phyloP scores from a whole-genome alignment of 768 basidiomycete species.

The Gymnopilus dilepis region DNA sequence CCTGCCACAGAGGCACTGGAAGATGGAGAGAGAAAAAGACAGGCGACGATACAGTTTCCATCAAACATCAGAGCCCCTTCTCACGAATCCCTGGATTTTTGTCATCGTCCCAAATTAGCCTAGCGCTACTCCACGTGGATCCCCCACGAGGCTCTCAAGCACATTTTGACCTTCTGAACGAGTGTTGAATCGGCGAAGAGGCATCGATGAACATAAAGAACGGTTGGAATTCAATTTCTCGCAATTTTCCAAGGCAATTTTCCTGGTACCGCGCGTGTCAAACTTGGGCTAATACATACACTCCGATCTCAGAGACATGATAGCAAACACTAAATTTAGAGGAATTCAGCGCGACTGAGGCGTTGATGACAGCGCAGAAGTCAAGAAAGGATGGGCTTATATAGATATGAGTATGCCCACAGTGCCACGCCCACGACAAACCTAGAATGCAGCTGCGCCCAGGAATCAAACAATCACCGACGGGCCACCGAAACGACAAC shows the following conservation, averaged over 20 bases:
- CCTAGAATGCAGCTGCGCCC: not conserved
- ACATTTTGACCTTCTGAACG: conserved; percentile 1
- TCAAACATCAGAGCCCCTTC: conserved; percentile 12
- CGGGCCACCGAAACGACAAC: not conserved
- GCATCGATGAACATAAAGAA: not conserved
- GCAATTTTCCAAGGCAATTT: not conserved
- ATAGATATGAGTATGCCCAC: not conserved
- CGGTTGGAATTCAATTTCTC: not conserved
- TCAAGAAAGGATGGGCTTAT: not conserved
- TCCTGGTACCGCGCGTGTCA: not conserved
- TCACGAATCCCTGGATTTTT: conserved; percentile 14
- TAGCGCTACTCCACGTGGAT: conserved; percentile 11
- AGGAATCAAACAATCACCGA: not conserved
- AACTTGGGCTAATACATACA: too few species aligned
- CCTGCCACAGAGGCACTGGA: conserved; percentile 2
- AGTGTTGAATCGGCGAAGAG: not conserved
- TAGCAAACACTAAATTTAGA: not conserved
- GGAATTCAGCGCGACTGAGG: not conserved
- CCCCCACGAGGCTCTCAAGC: conserved; percentile 12
- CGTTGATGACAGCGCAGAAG: conserved; percentile 10
- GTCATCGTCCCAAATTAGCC: conserved; percentile 13
- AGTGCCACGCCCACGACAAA: not conserved
- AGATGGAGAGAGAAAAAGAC: conserved; percentile 14
- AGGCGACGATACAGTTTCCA: conserved; percentile 9
- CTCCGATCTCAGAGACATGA: too few species aligned